Conservation (phyloP, 2,329 filamentous ascomycete genomes). For the Stemphylium vesicarium region DNA sequence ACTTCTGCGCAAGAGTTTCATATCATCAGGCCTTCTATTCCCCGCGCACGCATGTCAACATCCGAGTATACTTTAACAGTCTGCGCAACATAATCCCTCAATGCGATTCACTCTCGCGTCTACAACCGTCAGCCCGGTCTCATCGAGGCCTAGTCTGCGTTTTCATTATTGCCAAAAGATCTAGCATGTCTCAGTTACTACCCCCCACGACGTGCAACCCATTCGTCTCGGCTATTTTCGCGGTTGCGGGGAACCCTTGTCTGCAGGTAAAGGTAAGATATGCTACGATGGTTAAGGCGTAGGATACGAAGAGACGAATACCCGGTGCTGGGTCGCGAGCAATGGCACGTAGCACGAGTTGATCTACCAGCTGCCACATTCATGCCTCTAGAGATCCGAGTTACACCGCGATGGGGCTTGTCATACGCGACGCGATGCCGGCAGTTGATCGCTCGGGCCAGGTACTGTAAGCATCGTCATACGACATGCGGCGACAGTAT, state of each 20-base stretch:
- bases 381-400: too few species aligned
- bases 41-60: neutral
- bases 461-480: neutral
- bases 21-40: neutral
- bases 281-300: neutral
- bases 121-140: too few species aligned
- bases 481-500: neutral
- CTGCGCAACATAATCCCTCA: neutral
- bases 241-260: neutral
- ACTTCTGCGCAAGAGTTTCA: neutral
- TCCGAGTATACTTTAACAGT: neutral
- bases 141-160: too few species aligned
- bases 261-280: neutral
- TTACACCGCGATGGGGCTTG: too few species aligned
- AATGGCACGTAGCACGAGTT: neutral
- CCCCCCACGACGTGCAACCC: neutral
- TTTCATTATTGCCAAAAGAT: too few species aligned
- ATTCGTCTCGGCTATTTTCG: slow-evolving; percentile 1
- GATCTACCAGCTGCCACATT: neutral
- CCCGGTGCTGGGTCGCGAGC: neutral
- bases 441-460: neutral
- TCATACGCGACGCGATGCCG: neutral
- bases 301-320: neutral
- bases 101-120: neutral
- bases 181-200: neutral